Evolutionary conservation across 192 early-diverging fungal species (phyloP).

Genomic region (Gryganskiella cystojenkinii): DNA sequence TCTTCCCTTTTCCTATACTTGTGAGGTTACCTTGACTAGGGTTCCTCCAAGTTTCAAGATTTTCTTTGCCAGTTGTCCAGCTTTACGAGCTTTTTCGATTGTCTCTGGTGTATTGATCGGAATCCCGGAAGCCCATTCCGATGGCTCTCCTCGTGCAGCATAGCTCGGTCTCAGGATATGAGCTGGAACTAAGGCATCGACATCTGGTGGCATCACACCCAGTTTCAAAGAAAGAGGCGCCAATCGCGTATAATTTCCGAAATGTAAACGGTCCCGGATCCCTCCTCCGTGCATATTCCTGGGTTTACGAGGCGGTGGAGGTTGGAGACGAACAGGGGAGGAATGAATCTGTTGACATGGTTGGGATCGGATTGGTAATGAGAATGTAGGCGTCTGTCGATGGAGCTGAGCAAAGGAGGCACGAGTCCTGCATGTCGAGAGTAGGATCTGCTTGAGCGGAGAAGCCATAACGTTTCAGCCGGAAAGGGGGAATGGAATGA

Average conservation of each 20-base stretch:
- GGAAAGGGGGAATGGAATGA: too few relatives aligned
- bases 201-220: slow-evolving; percentile 27
- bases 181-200: slow-evolving; percentile 45
- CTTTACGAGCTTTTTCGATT: slow-evolving; percentile 55
- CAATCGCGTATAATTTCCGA: slow-evolving; percentile 43
- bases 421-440: too few relatives aligned
- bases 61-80: slow-evolving; percentile 66
- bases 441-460: too few relatives aligned
- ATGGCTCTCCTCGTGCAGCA: slow-evolving; percentile 62
- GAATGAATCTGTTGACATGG: slow-evolving; percentile 19
- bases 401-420: too few relatives aligned
- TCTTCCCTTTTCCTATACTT: background rate
- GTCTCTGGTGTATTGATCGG: slow-evolving; percentile 54
- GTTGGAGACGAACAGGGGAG: background rate
- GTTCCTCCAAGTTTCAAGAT: slow-evolving; percentile 65
- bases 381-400: background rate
- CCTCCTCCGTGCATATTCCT: slow-evolving; percentile 27
- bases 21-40: slow-evolving; percentile 53
- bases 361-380: background rate
- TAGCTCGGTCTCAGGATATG: slow-evolving; percentile 68
- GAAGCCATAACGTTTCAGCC: too few relatives aligned
- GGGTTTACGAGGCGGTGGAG: slow-evolving; percentile 38
- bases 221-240: slow-evolving; percentile 33
- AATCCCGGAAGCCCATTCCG: slow-evolving; percentile 55
- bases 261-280: slow-evolving; percentile 24